Evolutionary conservation across 768 basidiomycete species (phyloP).

Genomic region (Boletus rubropictus): DNA sequence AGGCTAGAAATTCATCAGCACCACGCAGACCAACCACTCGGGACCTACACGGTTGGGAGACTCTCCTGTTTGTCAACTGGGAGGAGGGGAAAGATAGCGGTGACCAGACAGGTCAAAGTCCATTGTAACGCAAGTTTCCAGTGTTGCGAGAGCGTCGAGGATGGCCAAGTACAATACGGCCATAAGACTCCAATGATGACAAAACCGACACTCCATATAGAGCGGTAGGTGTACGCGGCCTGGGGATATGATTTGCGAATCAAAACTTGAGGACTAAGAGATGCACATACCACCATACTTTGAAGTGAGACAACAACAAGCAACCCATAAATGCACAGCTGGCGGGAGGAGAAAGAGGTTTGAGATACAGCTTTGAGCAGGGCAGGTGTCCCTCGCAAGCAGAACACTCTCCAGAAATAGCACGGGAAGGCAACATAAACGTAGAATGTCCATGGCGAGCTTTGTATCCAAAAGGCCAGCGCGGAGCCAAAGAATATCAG

Average conservation of each 20-base stretch:
- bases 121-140: conserved; percentile 36
- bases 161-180: conserved; percentile 54
- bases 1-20: conserved; percentile 31
- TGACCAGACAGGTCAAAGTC: conserved; percentile 46
- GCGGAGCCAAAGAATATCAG: conserved; percentile 36
- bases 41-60: conserved; percentile 51
- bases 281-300: conserved; percentile 64
- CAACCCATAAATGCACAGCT: conserved; percentile 21
- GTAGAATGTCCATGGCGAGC: conserved; percentile 67
- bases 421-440: conserved; percentile 69
- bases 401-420: conserved; percentile 68
- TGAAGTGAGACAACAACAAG: conserved; percentile 45
- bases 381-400: conserved; percentile 18
- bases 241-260: conserved; percentile 22
- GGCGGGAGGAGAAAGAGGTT: conserved; percentile 21
- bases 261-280: neutral
- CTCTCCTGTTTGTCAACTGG: conserved; percentile 69
- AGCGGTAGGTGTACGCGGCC: conserved; percentile 67
- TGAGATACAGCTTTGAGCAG: conserved; percentile 10
- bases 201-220: conserved; percentile 68
- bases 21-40: neutral
- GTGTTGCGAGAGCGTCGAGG: conserved; percentile 24
- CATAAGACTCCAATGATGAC: conserved; percentile 55
- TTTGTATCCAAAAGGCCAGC: conserved; percentile 53
- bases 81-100: conserved; percentile 64